Evolutionary conservation across 331 rosid species (phyloP).

Genomic region (Ulmus americana): DNA sequence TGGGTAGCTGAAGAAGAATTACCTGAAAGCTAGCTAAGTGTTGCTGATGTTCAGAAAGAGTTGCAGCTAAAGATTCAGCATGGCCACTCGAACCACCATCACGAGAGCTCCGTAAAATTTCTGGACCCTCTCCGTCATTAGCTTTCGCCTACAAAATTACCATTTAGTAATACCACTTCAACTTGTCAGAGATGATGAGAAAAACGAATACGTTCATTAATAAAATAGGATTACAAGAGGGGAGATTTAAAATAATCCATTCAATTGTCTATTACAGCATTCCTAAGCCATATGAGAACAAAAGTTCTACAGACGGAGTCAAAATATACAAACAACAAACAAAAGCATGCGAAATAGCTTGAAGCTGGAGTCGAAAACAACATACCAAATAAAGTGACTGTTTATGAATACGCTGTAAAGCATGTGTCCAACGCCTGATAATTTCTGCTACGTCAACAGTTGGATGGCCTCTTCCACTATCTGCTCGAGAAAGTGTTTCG

Average conservation of each 20-base stretch:
- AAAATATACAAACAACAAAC: not conserved
- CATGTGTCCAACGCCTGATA: constrained; percentile 98
- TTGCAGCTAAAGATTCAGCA: constrained; percentile 82
- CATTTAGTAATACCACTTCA: constrained; percentile 1
- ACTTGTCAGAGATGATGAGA: not conserved
- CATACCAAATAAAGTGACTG: constrained; percentile 91
- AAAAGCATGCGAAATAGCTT: not conserved
- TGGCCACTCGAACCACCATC: constrained; percentile 85
- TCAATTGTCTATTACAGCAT: not conserved
- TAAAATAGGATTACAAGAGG: not conserved
- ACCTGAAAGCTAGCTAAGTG: constrained; percentile 99
- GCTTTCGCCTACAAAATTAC: constrained; percentile 69
- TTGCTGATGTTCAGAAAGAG: constrained; percentile 98
- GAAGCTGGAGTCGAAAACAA: not conserved
- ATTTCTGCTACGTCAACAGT: constrained; percentile 92
- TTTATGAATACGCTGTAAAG: constrained; percentile 93
- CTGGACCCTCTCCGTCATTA: constrained; percentile 97
- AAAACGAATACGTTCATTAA: constrained; percentile 2
- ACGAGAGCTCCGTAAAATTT: constrained; percentile 63
- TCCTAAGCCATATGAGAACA: too few relatives aligned
- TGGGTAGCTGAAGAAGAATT: constrained; percentile 9
- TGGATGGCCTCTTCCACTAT: constrained; percentile 71
- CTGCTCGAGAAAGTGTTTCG: constrained; percentile 57
- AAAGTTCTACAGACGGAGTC: too few relatives aligned
- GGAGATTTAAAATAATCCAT: not conserved